Evolutionary conservation across 495 filamentous ascomycete species (phyloP).

Genomic region (Elaphomyces granulatus): DNA sequence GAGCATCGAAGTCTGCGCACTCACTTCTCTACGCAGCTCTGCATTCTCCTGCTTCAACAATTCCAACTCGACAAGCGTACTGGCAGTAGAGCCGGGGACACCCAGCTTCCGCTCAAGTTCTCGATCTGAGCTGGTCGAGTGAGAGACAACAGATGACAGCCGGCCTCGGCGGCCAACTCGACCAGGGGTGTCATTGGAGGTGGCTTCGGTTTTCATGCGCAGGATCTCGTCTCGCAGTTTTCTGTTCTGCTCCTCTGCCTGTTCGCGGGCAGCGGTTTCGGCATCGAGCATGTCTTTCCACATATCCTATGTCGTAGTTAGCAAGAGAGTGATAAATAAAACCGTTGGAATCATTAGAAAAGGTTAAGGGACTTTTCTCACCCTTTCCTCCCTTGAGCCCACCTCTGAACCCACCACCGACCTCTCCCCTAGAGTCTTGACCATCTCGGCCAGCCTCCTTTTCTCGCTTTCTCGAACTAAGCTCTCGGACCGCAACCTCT

Average conservation of each 20-base stretch:
- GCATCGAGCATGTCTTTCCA: constrained; percentile 94
- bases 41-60: constrained; percentile 85
- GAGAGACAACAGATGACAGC: constrained; percentile 42
- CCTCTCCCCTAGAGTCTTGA: constrained; percentile 55
- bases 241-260: constrained; percentile 77
- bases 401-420: constrained; percentile 48
- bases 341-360: no score
- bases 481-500: constrained; percentile 61
- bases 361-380: no score
- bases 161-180: constrained; percentile 39
- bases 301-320: constrained; percentile 41
- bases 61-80: constrained; percentile 62
- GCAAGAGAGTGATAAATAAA: not conserved
- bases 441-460: constrained; percentile 61
- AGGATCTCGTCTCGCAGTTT: constrained; percentile 73
- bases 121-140: constrained; percentile 44
- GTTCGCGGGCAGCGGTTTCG: constrained; percentile 77
- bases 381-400: constrained; percentile 70
- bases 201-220: constrained; percentile 53
- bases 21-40: constrained; percentile 78
- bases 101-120: constrained; percentile 41
- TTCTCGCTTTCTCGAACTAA: constrained; percentile 68
- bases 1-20: constrained; percentile 94
- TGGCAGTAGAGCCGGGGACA: constrained; percentile 38
- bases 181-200: constrained; percentile 11